Percentiles rank a stretch among this genome's conserved stretches.
These are phyloP conservation scores for Calonectria hongkongensis DNA, from an alignment of 2,329 filamentous ascomycete genomes.

Conservation along the genomic window DNA sequence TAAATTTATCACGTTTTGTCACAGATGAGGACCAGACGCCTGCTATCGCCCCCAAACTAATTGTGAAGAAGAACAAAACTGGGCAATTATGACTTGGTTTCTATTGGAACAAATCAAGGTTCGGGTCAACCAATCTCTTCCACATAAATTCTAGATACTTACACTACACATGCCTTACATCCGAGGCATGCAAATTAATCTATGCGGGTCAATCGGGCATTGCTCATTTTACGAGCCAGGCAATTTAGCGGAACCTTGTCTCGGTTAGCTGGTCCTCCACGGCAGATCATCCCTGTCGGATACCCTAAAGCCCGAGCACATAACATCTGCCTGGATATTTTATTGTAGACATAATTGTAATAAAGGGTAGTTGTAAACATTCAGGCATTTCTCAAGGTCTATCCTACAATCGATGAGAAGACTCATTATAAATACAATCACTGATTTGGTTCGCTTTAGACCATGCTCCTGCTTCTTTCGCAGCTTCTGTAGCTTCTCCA, in stretches of 20 bases:
- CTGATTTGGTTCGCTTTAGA: background rate
- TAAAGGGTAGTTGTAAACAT: too few relatives aligned
- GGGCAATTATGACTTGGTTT: too few relatives aligned
- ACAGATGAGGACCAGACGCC: background rate
- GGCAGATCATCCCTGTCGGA: background rate
- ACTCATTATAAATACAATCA: background rate
- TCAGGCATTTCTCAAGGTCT: background rate
- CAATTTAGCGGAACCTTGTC: background rate
- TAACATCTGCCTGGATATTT: too few relatives aligned
- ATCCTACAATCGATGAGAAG: background rate
- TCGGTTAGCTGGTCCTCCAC: background rate
- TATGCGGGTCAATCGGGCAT: too few relatives aligned
- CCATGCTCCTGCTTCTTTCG: background rate
- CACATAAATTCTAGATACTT: too few relatives aligned
- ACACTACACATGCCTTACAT: too few relatives aligned
- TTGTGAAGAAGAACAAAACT: too few relatives aligned
- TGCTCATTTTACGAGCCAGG: background rate
- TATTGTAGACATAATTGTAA: too few relatives aligned
- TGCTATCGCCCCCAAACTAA: background rate
- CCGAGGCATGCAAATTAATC: too few relatives aligned
- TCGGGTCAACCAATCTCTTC: too few relatives aligned
- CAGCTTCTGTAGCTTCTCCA: background rate
- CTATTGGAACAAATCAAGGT: too few relatives aligned
- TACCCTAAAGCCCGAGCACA: background rate
- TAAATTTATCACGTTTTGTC: background rate